Evolutionary conservation across 805 yeast species (phyloP), one percentile per base, ranked within the genome.

Genomic region (Candida mattraensis): DNA sequence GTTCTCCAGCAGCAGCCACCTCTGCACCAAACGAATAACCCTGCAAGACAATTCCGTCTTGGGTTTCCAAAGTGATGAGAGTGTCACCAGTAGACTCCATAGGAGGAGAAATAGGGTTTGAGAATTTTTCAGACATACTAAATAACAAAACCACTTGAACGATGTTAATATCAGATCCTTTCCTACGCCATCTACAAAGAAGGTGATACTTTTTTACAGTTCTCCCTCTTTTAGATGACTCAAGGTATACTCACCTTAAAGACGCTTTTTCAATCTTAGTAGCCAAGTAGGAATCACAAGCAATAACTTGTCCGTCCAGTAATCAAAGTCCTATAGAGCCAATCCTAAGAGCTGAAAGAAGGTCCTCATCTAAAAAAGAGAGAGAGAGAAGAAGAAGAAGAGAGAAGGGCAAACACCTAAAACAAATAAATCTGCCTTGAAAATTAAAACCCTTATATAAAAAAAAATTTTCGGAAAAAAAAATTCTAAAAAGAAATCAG

Each of bases 21-120:
- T 82, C 82, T 37, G 98, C 96, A 73, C 99, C 99, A 56, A 93
- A 93, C 14, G 98, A 91, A 70, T 84, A 87, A 67, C 99, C 99
- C 67, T 87, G 93, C 53, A 91, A 74, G 40, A 81, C 77, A 46
- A 79, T 64, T 51, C 96, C 96, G 62, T 86, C 88, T 53, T 84
- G 83, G 52, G 93, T 77, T 67, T 89, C 95, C 61, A 89, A 78
- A 42, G 95, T 82, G 75, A 87, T 78, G 64, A 88, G 69, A 52
- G 83, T 80, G 70, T 86, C 87, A 51, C 87, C 87, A 40, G 81
- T 78, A 37, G 87, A 70, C 55, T 83, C 83, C 80, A 87, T 76
- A 49, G 96, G 93, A 35, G 96, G 96, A 51, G 94, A 74, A 58
- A 88, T 86, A 37, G 96, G 96, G 54, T 80, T 78, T 49, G 88